Percentiles rank a stretch among this genome's conserved stretches.
Evolutionary conservation across 805 yeast species (phyloP).

Genomic region (Maudiozyma bulderi): DNA sequence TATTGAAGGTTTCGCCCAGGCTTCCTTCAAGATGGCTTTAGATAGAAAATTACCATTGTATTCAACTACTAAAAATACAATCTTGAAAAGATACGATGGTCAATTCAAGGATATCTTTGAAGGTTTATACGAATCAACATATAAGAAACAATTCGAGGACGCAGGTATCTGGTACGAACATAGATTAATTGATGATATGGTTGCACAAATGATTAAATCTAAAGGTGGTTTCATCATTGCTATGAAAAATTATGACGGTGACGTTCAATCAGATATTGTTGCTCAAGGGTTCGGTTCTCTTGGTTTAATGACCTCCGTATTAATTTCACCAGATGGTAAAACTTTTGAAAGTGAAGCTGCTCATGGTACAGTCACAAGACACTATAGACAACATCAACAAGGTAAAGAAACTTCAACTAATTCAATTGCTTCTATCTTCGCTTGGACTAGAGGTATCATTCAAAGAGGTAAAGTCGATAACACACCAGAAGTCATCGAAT

Average conservation of each 20-base stretch:
- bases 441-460: conserved; percentile 89
- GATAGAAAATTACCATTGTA: conserved; percentile 69
- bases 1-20: conserved; percentile 81
- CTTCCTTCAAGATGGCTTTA: conserved; percentile 83
- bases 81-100: conserved; percentile 89
- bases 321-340: conserved; percentile 93
- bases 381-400: conserved; percentile 89
- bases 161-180: conserved; percentile 94
- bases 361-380: conserved; percentile 98
- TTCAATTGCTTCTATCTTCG: conserved; percentile 93
- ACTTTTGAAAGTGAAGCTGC: conserved; percentile 96
- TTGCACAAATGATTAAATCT: conserved; percentile 95
- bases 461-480: conserved; percentile 87
- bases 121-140: conserved; percentile 59
- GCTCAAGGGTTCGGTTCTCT: conserved; percentile 97
- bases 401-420: conserved; percentile 96
- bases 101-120: conserved; percentile 91
- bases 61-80: conserved; percentile 90
- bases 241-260: conserved; percentile 96
- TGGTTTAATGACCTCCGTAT: conserved; percentile 95
- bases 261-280: conserved; percentile 91
- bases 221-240: conserved; percentile 93
- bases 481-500: conserved; percentile 75
- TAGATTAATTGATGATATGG: conserved; percentile 96
- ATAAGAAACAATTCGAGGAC: conserved; percentile 61